Evolutionary conservation across 2,329 filamentous ascomycete genomes (phyloP).

Genomic region (Aspergillus cejpii): DNA sequence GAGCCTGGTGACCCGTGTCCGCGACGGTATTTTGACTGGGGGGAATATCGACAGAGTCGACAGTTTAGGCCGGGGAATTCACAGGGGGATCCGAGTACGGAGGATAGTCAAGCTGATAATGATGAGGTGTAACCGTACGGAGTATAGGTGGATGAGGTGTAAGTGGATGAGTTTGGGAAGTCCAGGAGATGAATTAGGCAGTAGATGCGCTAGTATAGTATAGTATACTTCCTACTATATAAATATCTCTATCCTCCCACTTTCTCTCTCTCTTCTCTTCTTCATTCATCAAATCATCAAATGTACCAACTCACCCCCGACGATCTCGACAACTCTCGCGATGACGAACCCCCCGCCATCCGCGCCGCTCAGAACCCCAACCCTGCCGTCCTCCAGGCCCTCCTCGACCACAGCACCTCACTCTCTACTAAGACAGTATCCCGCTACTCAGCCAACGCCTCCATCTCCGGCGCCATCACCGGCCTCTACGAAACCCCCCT

Average conservation of each 20-base stretch:
- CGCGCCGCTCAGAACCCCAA: conserved; percentile 2
- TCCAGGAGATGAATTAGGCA: too few relatives aligned
- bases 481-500: not conserved
- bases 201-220: too few relatives aligned
- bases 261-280: not conserved
- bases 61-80: not conserved
- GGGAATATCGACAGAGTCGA: not conserved
- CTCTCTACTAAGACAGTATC: not conserved
- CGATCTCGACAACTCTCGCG: not conserved
- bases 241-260: not conserved
- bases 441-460: not conserved
- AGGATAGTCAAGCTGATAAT: not conserved
- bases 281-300: not conserved
- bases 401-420: not conserved
- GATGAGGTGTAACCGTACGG: not conserved
- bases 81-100: not conserved
- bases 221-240: not conserved
- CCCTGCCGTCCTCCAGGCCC: conserved; percentile 1
- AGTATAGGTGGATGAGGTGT: too few relatives aligned
- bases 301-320: conserved; percentile 2
- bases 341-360: not conserved
- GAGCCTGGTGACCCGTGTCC: not conserved
- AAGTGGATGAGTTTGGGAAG: too few relatives aligned
- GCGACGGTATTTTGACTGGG: not conserved
- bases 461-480: not conserved